These are phyloP conservation scores for Solanum hybrid DNA, from an alignment of 305 asterid species.

Conservation along the genomic window DNA sequence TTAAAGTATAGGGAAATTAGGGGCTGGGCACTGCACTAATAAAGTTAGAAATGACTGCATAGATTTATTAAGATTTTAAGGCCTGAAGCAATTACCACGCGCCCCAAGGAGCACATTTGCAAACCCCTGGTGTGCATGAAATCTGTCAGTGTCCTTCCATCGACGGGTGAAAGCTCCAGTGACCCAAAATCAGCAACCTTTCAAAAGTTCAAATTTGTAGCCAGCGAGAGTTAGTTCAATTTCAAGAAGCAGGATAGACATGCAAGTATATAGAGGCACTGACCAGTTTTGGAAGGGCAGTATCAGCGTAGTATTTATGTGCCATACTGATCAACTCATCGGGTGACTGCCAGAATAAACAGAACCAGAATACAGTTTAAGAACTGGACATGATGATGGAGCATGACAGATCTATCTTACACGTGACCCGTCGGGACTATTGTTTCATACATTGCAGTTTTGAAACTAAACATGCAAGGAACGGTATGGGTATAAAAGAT, in stretches of 20 bases:
- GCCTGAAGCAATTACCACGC: slow-evolving; percentile 51
- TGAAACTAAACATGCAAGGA: slow-evolving; percentile 6
- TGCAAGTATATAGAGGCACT: slow-evolving; percentile 9
- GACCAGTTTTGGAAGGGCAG: slow-evolving; percentile 84
- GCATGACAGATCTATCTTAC: neutral
- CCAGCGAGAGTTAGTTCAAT: slow-evolving; percentile 15
- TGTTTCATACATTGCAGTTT: slow-evolving; percentile 2
- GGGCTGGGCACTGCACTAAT: slow-evolving; percentile 10
- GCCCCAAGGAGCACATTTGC: slow-evolving; percentile 77
- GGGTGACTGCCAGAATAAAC: slow-evolving; percentile 54
- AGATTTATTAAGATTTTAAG: neutral
- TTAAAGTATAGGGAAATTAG: neutral
- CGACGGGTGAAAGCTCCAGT: slow-evolving; percentile 70
- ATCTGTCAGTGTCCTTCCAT: slow-evolving; percentile 71
- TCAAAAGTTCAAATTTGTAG: slow-evolving; percentile 11
- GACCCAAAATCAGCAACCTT: slow-evolving; percentile 87
- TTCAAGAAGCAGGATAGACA: slow-evolving; percentile 5
- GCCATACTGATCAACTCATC: slow-evolving; percentile 82
- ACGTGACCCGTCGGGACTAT: neutral
- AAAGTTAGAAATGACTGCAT: neutral
- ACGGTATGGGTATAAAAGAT: slow-evolving; percentile 10
- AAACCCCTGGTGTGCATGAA: slow-evolving; percentile 81
- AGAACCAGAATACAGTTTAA: slow-evolving; percentile 22
- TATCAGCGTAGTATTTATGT: slow-evolving; percentile 63
- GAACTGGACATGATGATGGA: neutral